phyloP scores from a whole-genome alignment of 768 basidiomycete species.

The Suillus bovinus region DNA sequence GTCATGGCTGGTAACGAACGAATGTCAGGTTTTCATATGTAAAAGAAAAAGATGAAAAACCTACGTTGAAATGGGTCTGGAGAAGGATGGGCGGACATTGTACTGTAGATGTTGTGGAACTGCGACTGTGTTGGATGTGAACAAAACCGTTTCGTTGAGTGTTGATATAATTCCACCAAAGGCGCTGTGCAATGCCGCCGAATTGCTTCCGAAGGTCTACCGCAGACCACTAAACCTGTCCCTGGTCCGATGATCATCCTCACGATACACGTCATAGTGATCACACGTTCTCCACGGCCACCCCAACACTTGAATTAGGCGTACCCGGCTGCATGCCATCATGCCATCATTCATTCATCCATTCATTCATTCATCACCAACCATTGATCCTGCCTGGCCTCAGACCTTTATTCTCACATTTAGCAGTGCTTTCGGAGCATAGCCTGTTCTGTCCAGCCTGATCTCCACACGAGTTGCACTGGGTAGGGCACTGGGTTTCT shows the following conservation, averaged over 20 bases:
- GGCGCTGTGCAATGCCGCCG: constrained; percentile 6
- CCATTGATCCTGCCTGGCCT: not conserved
- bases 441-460: not conserved
- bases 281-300: not conserved
- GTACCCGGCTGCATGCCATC: not conserved
- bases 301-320: not conserved
- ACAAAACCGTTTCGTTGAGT: constrained; percentile 6
- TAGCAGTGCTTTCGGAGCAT: constrained; percentile 3
- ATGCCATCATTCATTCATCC: too few relatives aligned
- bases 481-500: constrained; percentile 4
- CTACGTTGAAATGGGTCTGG: constrained; percentile 24
- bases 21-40: not conserved
- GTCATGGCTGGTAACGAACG: constrained; percentile 19
- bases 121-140: constrained; percentile 13
- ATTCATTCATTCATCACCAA: not conserved
- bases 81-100: constrained; percentile 17
- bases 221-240: not conserved
- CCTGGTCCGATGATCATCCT: not conserved
- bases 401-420: not conserved
- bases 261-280: not conserved
- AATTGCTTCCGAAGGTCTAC: not conserved
- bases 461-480: not conserved
- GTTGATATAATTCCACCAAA: constrained; percentile 7
- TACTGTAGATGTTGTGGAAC: constrained; percentile 9
- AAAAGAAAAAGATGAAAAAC: constrained; percentile 7